phyloP scores from a whole-genome alignment of 352 stramenopile species.

The Albugo candida region DNA sequence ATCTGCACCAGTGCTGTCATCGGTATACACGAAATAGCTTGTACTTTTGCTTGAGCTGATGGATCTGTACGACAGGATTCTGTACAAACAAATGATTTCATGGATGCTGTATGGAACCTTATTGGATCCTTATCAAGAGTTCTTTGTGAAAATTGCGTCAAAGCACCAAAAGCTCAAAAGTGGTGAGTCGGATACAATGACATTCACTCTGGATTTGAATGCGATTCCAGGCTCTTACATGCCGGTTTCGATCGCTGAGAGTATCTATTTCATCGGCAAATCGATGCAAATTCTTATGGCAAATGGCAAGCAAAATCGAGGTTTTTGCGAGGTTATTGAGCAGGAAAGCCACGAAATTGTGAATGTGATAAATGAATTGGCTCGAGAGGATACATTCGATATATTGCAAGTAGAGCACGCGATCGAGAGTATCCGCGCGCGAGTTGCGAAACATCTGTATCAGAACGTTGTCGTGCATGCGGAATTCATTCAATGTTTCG shows the following conservation, averaged over 20 bases:
- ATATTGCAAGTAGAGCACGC: slow-evolving; percentile 23
- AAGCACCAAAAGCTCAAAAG: slow-evolving; percentile 5
- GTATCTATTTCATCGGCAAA: slow-evolving; percentile 48
- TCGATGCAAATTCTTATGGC: slow-evolving; percentile 30
- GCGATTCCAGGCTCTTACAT: slow-evolving; percentile 43
- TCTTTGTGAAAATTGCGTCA: slow-evolving; percentile 45
- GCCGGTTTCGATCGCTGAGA: slow-evolving; percentile 30
- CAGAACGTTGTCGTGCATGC: slow-evolving; percentile 43
- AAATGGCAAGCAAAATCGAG: slow-evolving; percentile 7
- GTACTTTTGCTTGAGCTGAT: neutral
- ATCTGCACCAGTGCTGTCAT: slow-evolving; percentile 30
- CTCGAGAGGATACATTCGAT: slow-evolving; percentile 22
- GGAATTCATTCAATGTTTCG: slow-evolving; percentile 34
- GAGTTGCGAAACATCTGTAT: slow-evolving; percentile 34
- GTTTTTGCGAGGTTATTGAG: slow-evolving; percentile 15
- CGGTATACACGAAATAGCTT: slow-evolving; percentile 11
- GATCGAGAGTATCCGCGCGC: slow-evolving; percentile 29
- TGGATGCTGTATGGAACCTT: slow-evolving; percentile 62
- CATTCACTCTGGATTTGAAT: slow-evolving; percentile 31
- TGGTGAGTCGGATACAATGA: slow-evolving; percentile 2
- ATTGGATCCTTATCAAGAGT: slow-evolving; percentile 46
- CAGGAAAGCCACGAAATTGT: slow-evolving; percentile 30
- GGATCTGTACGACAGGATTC: slow-evolving; percentile 15
- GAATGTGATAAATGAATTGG: slow-evolving; percentile 15
- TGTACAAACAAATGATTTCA: slow-evolving; percentile 65